Percentiles rank a stretch among this genome's conserved stretches.
Evolutionary conservation across 768 basidiomycete species (phyloP).

Genomic region (Botryobasidium botryosum): DNA sequence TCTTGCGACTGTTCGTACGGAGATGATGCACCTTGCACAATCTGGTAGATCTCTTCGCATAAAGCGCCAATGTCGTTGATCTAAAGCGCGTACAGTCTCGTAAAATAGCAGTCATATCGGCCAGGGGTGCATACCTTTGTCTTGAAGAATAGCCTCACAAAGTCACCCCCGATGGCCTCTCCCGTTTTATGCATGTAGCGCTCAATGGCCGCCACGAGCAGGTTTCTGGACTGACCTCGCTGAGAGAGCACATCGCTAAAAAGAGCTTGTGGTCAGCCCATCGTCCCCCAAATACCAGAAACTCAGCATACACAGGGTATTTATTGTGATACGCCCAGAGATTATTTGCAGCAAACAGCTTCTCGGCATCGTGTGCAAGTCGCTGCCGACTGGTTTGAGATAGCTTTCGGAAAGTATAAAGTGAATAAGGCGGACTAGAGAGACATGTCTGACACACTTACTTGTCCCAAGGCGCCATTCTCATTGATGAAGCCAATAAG

Average conservation of each 20-base stretch:
- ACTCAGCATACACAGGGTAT: not conserved
- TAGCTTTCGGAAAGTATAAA: too few species aligned
- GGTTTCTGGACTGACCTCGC: conserved; percentile 10
- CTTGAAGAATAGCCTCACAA: conserved; percentile 74
- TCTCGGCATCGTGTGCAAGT: conserved; percentile 8
- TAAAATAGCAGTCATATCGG: not conserved
- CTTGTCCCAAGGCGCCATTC: conserved; percentile 6
- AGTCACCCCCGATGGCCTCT: conserved; percentile 48
- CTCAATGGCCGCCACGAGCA: conserved; percentile 49
- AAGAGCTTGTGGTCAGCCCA: not conserved
- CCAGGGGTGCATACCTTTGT: conserved; percentile 22
- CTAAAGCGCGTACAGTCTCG: conserved; percentile 13
- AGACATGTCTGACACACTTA: too few species aligned
- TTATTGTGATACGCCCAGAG: conserved; percentile 7
- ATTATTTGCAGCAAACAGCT: conserved; percentile 6
- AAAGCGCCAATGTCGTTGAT: conserved; percentile 49
- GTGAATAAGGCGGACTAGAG: too few species aligned
- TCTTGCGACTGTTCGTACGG: conserved; percentile 30
- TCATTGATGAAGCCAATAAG: conserved; percentile 6
- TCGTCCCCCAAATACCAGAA: not conserved
- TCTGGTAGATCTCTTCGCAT: conserved; percentile 39
- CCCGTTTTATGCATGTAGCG: conserved; percentile 45
- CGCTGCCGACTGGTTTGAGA: conserved; percentile 1
- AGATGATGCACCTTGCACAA: conserved; percentile 25
- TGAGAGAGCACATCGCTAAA: not conserved